A percentile compares a stretch with the other conserved stretches of the same genome.
phyloP scores from a whole-genome alignment of 768 basidiomycete species.

The Saitozyma podzolica region DNA sequence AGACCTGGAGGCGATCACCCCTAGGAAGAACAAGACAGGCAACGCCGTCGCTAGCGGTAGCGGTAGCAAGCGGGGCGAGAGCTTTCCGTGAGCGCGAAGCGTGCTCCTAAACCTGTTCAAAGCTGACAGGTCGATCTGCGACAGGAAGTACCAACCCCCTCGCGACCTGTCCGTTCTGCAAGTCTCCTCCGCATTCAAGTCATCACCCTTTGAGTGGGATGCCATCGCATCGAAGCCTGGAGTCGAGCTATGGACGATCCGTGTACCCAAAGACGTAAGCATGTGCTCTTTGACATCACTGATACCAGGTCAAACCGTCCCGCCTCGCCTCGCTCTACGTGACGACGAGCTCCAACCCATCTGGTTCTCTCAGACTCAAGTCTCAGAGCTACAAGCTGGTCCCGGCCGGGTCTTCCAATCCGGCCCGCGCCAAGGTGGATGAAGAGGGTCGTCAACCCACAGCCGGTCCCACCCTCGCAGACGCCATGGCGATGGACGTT shows the following conservation, averaged over 20 bases:
- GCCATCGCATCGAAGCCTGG: slow-evolving; percentile 30
- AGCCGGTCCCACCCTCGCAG: slow-evolving; percentile 33
- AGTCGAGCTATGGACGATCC: slow-evolving; percentile 48
- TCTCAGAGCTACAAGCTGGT: slow-evolving; percentile 26
- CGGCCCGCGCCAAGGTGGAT: slow-evolving; percentile 13
- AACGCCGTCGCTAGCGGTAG: no score
- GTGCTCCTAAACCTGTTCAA: no score
- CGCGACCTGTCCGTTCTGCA: slow-evolving; percentile 28
- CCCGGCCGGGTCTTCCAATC: slow-evolving; percentile 14
- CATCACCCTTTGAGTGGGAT: slow-evolving; percentile 46
- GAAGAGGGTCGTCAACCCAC: slow-evolving; percentile 35
- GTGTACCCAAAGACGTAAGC: slow-evolving; percentile 43
- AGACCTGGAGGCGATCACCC: slow-evolving; percentile 31
- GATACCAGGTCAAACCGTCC: slow-evolving; percentile 43
- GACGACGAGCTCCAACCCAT: background rate
- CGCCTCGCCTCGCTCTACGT: slow-evolving; percentile 31
- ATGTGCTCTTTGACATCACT: background rate
- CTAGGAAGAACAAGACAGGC: slow-evolving; percentile 7
- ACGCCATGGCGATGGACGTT: slow-evolving; percentile 36
- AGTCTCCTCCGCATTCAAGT: slow-evolving; percentile 17
- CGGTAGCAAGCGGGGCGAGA: no score
- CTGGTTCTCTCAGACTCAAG: slow-evolving; percentile 33
- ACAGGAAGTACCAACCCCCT: slow-evolving; percentile 40
- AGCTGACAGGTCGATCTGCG: slow-evolving; percentile 6
- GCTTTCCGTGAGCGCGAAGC: no score